Conservation (phyloP, 179 eudicot genomes). For the Spinacia oleracea region DNA sequence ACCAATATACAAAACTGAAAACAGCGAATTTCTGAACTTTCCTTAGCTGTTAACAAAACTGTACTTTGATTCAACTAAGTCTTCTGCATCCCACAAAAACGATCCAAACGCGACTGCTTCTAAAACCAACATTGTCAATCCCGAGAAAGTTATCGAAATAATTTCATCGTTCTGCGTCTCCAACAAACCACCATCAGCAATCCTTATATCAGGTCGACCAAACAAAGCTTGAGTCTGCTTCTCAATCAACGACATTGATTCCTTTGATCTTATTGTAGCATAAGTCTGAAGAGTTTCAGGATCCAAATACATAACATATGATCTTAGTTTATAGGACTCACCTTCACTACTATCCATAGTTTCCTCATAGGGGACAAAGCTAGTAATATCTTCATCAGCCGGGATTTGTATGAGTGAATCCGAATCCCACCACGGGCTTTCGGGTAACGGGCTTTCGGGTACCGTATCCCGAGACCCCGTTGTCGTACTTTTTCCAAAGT, state of each 20-base stretch:
- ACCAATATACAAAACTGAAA: slow-evolving; percentile 20
- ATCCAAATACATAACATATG: slow-evolving; percentile 94
- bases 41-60: slow-evolving; percentile 54
- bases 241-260: slow-evolving; percentile 81
- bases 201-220: slow-evolving; percentile 81
- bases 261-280: slow-evolving; percentile 84
- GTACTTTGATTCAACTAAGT: slow-evolving; percentile 74
- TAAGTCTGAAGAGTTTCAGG: slow-evolving; percentile 87
- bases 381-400: slow-evolving; percentile 48
- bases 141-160: slow-evolving; percentile 51
- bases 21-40: neutral
- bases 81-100: slow-evolving; percentile 91
- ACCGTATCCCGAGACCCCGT: slow-evolving; percentile 39
- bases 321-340: slow-evolving; percentile 54
- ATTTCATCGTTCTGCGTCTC: slow-evolving; percentile 63
- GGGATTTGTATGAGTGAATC: slow-evolving; percentile 58
- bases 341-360: slow-evolving; percentile 37
- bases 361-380: slow-evolving; percentile 23
- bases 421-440: slow-evolving; percentile 65
- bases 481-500: slow-evolving; percentile 38
- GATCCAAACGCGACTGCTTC: slow-evolving; percentile 97
- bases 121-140: slow-evolving; percentile 73
- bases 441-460: slow-evolving; percentile 40
- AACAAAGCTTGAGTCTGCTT: slow-evolving; percentile 96
- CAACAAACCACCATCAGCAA: slow-evolving; percentile 56